Conservation (phyloP, 148 eudicot species). For the Rhododendron kiyosumense region DNA sequence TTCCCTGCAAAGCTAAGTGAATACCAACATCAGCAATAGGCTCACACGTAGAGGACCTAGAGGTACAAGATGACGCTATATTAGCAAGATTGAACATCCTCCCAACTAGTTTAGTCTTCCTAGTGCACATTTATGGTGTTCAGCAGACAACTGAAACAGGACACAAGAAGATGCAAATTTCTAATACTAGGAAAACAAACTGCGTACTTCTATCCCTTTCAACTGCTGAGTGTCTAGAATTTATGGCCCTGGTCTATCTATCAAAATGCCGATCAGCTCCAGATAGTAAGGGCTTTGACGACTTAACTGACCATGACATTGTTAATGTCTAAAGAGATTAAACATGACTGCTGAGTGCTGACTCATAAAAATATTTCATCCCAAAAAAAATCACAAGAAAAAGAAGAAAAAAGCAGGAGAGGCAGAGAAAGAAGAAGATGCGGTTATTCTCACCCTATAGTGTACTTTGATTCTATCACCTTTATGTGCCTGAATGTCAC, state of each 20-base stretch:
- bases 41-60: not conserved
- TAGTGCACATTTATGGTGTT: not conserved
- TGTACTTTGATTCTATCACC: constrained; percentile 88
- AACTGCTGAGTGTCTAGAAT: not conserved
- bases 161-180: not conserved
- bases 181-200: not conserved
- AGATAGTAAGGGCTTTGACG: not conserved
- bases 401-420: not conserved
- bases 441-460: constrained; percentile 61
- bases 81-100: not conserved
- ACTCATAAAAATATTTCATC: constrained; percentile 19
- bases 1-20: constrained; percentile 52
- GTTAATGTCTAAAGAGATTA: not conserved
- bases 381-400: not conserved
- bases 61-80: not conserved
- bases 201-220: not conserved
- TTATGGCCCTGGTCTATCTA: not conserved
- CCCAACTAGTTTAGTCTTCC: not conserved
- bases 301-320: not conserved
- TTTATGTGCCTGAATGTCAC: constrained; percentile 93
- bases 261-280: not conserved
- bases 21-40: not conserved
- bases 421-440: not conserved
- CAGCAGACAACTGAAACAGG: not conserved
- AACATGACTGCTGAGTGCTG: not conserved